phyloP scores from a whole-genome alignment of 163 green algal genomes.

The Prototheca cutis region DNA sequence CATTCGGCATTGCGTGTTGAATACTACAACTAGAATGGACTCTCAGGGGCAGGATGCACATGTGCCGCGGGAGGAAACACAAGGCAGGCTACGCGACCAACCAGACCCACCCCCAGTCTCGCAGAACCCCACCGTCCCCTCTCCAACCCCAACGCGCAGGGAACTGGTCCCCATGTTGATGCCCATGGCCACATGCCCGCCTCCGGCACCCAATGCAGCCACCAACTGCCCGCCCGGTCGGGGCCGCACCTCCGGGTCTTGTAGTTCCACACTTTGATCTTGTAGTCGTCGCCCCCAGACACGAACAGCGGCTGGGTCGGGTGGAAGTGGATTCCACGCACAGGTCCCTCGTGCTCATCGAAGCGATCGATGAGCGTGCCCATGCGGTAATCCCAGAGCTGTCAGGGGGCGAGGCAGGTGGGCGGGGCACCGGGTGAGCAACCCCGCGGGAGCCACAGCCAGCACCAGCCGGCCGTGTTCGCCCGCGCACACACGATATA shows the following conservation, averaged over 20 bases:
- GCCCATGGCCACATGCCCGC: too few species aligned
- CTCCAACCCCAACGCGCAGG: too few species aligned
- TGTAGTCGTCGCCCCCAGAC: slow-evolving; percentile 91
- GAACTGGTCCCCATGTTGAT: too few species aligned
- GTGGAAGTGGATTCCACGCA: slow-evolving; percentile 97
- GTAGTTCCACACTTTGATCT: slow-evolving; percentile 98
- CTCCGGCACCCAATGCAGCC: too few species aligned
- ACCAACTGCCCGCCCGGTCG: background rate
- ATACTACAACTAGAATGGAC: background rate
- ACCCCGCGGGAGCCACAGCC: background rate
- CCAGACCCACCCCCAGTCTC: too few species aligned
- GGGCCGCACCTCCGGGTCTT: slow-evolving; percentile 67
- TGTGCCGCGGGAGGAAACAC: too few species aligned
- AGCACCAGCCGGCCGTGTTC: background rate
- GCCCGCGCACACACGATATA: background rate
- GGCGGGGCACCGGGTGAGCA: background rate
- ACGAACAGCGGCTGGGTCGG: slow-evolving; percentile 96
- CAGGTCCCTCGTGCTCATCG: slow-evolving; percentile 97
- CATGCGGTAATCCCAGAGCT: slow-evolving; percentile 99
- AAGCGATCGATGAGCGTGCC: slow-evolving; percentile 98
- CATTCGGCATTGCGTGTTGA: background rate
- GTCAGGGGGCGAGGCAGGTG: slow-evolving; percentile 29
- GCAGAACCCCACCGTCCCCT: too few species aligned
- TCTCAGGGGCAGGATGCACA: too few species aligned
- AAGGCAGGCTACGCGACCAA: too few species aligned